Percentiles rank a stretch among this genome's conserved stretches.
phyloP scores from a whole-genome alignment of 768 basidiomycete species.

The Mycena pura region DNA sequence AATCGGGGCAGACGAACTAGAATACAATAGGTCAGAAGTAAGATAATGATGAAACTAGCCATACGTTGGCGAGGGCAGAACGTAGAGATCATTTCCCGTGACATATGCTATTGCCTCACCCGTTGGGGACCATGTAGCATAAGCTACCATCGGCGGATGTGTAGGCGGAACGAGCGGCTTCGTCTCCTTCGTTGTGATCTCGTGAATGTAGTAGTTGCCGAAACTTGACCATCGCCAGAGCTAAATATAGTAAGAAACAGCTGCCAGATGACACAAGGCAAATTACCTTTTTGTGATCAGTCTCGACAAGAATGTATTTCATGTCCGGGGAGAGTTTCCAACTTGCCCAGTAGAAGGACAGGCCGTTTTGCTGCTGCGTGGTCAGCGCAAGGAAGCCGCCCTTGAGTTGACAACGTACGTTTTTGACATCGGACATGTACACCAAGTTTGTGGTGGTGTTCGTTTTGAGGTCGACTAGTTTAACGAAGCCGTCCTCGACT shows the following conservation, averaged over 20 bases:
- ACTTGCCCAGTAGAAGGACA: conserved; percentile 52
- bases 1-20: conserved; percentile 56
- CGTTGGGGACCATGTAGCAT: conserved; percentile 89
- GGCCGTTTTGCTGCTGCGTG: conserved; percentile 57
- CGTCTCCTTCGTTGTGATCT: conserved; percentile 70
- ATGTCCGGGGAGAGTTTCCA: conserved; percentile 94
- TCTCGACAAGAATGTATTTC: conserved; percentile 85
- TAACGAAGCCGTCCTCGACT: conserved; percentile 65
- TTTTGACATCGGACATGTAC: conserved; percentile 60
- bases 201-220: conserved; percentile 94
- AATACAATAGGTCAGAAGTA: neutral
- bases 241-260: conserved; percentile 44
- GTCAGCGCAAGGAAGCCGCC: conserved; percentile 6
- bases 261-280: neutral
- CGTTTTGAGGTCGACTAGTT: conserved; percentile 80
- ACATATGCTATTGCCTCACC: conserved; percentile 89
- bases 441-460: conserved; percentile 73
- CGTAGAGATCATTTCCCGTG: conserved; percentile 85
- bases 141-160: conserved; percentile 73
- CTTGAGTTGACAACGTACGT: conserved; percentile 52
- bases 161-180: conserved; percentile 73
- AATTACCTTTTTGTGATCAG: conserved; percentile 73
- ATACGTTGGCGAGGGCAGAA: conserved; percentile 72
- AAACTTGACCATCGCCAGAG: conserved; percentile 95
- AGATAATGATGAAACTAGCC: conserved; percentile 29